Evolutionary conservation across 2,329 filamentous ascomycete genomes (phyloP).

Genomic region (Alternaria sp.): DNA sequence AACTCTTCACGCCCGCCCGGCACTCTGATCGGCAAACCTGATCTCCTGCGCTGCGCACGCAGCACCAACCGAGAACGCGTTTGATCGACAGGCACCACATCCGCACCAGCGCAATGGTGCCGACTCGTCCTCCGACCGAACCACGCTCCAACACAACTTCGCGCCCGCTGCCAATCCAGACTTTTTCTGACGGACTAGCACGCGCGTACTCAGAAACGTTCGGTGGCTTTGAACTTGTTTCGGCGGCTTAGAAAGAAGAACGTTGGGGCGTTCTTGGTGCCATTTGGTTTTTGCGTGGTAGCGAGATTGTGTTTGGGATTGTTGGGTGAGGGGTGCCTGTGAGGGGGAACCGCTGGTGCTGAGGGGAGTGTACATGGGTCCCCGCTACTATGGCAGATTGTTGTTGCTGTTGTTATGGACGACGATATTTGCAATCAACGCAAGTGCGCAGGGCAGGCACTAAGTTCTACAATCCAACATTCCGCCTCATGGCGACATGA

Average conservation of each 20-base stretch:
- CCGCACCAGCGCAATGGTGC: conserved; percentile 2
- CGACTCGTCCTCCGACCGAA: background rate
- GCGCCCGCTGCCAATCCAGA: background rate
- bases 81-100: conserved; percentile 12
- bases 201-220: background rate
- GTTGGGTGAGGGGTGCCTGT: background rate
- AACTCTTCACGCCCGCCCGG: background rate
- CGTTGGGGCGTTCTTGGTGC: background rate
- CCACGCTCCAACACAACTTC: background rate
- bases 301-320: background rate
- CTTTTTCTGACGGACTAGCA: background rate
- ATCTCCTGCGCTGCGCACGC: background rate
- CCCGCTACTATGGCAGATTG: background rate
- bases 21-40: conserved; percentile 11
- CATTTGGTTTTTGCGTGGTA: background rate
- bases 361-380: background rate
- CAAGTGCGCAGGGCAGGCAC: background rate
- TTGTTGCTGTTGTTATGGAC: background rate
- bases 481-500: background rate
- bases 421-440: background rate
- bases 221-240: background rate
- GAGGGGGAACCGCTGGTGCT: background rate
- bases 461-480: background rate
- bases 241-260: background rate
- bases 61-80: conserved; percentile 3